Percentiles rank a stretch among this genome's conserved stretches.
These are phyloP conservation scores for Cyberlindnera suaveolens DNA, from an alignment of 805 yeast genomes.

Conservation along the genomic window DNA sequence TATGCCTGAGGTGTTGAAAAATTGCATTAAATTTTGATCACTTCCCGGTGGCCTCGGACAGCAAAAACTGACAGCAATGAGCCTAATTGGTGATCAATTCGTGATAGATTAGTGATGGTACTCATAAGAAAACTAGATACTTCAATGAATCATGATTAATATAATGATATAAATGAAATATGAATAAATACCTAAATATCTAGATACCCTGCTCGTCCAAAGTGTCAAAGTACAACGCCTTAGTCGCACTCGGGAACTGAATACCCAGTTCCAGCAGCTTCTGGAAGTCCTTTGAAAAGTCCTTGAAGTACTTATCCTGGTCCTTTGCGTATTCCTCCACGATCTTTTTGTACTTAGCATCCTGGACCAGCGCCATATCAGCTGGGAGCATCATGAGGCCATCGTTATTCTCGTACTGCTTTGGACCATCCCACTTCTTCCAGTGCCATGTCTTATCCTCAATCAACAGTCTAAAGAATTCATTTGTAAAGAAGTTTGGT, in stretches of 20 bases:
- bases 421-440: slow-evolving; percentile 56
- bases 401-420: slow-evolving; percentile 53
- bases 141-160: no score
- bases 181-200: no score
- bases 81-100: no score
- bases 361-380: slow-evolving; percentile 64
- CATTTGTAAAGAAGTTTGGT: slow-evolving; percentile 69
- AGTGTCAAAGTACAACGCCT: slow-evolving; percentile 50
- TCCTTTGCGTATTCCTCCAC: slow-evolving; percentile 66
- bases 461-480: slow-evolving; percentile 55
- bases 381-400: slow-evolving; percentile 85
- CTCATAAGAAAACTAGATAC: neutral
- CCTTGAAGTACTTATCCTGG: slow-evolving; percentile 51
- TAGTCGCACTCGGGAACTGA: slow-evolving; percentile 38
- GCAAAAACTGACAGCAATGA: no score
- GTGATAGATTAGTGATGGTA: no score
- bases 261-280: slow-evolving; percentile 76
- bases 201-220: slow-evolving; percentile 52
- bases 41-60: no score
- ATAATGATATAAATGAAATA: no score
- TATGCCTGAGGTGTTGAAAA: no score
- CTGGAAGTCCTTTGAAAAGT: slow-evolving; percentile 61
- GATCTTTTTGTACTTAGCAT: slow-evolving; percentile 51
- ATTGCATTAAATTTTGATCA: no score
- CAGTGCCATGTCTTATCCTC: slow-evolving; percentile 44